Percentiles rank a stretch among this genome's conserved stretches.
Evolutionary conservation across 805 yeast species (phyloP).

Genomic region (Starmerella geochares): DNA sequence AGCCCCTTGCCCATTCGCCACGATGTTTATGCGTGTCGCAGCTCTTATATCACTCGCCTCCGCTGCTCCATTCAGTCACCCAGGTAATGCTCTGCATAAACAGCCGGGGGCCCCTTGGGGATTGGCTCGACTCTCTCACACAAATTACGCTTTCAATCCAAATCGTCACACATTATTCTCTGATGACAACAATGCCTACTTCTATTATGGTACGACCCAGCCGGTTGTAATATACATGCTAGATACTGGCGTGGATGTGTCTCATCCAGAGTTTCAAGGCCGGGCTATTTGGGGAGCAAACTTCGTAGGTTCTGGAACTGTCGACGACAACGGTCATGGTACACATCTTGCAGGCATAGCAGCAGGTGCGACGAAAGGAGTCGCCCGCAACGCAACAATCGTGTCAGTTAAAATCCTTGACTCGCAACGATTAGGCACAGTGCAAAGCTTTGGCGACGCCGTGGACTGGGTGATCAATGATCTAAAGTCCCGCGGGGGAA

Average conservation of each 20-base stretch:
- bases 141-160: constrained; percentile 47
- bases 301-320: constrained; percentile 59
- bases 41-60: not conserved
- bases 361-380: constrained; percentile 69
- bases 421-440: constrained; percentile 51
- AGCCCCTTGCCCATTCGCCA: too few species aligned
- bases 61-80: not conserved
- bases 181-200: constrained; percentile 66
- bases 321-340: constrained; percentile 91
- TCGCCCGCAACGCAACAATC: constrained; percentile 66
- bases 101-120: constrained; percentile 94
- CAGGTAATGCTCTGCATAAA: not conserved
- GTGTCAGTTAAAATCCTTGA: constrained; percentile 75
- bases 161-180: constrained; percentile 39
- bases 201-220: not conserved
- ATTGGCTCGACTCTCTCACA: constrained; percentile 77
- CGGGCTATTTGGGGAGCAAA: constrained; percentile 84
- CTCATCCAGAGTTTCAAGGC: constrained; percentile 69
- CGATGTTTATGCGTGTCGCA: too few species aligned
- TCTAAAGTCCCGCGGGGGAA: constrained; percentile 22
- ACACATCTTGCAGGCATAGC: constrained; percentile 97
- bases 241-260: constrained; percentile 76
- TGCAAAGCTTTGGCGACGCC: constrained; percentile 31
- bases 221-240: constrained; percentile 52
- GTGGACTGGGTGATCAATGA: constrained; percentile 30